Base-by-base conservation (phyloP, 225 moss, liverwort and hornwort genomes). In the Bryoerythrophyllum caledonicum region DNA sequence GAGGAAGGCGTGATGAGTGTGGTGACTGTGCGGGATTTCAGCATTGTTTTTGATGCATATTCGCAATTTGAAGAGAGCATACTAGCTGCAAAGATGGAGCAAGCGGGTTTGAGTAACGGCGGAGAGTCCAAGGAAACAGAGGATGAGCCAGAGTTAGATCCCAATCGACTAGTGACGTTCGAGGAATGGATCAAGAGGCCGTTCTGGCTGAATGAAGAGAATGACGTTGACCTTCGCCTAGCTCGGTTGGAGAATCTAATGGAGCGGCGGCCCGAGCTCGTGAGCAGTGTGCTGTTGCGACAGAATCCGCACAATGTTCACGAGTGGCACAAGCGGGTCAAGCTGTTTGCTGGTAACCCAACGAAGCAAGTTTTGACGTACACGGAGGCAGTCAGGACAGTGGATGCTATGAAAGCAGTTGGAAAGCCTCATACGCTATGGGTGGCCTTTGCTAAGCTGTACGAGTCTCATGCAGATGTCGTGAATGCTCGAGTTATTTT, bases 271-370 rank as follows among this genome's bases (percentile, higher is more conserved):
- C 94, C 92, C 51, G 94, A 94, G 84, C 86, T 97, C 23, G 97
- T 97, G 56, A 97, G 97, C 75, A 94, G 93, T 70, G 94, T 93
- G 53, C 85, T 90, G 49, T 75, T 97, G 72, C 84, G 97, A 57
- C 97, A 97, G 48, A 97, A 97, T 80, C 97, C 94, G 41, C 97
- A 97, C 70, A 93, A 94, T 71, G 97, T 97, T 68, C 97, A 97
- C 75, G 94, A 97, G 74, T 97, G 97, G 97, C 97, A 93, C 64
- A 97, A 97, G 82, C 88, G 97, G 60, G 97, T 91, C 69, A 97
- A 97, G 52, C 68, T 97, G 20, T 97, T 97, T 66, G 87, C 83
- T 66, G 84, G 85, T 16, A 90, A 94, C 58, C 94, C 93, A 52
- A 70, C 91, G 5, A 87, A 85, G 63, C 97, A 94, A 79, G 93